These are phyloP conservation scores for Cadophora malorum DNA, from an alignment of 2,329 filamentous ascomycete species.

Conservation along the genomic window DNA sequence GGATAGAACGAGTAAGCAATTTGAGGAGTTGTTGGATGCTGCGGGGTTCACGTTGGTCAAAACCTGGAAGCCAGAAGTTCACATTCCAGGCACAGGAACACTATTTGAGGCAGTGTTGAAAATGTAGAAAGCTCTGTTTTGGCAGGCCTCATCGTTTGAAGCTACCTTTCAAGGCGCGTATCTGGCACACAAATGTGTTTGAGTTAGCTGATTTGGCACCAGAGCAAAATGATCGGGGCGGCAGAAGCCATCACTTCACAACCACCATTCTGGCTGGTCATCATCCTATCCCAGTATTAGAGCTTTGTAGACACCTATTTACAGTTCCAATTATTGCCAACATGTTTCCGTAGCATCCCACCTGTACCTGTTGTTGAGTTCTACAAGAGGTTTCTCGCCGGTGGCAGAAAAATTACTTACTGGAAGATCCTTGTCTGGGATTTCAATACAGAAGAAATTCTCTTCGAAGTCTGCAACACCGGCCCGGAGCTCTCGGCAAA, in stretches of 20 bases:
- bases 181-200: no score
- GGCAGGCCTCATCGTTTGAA: neutral
- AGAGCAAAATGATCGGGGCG: no score
- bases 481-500: neutral
- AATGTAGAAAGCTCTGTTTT: neutral
- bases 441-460: neutral
- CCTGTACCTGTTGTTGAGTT: neutral
- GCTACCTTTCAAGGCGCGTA: no score
- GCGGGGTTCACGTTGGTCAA: neutral
- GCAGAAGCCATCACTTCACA: no score
- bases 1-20: neutral
- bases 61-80: neutral
- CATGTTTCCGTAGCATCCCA: neutral
- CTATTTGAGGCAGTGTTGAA: neutral
- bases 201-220: no score
- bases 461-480: neutral
- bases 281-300: no score
- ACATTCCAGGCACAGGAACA: neutral
- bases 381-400: no score
- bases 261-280: no score
- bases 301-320: no score
- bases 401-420: neutral
- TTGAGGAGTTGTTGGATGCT: neutral
- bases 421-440: neutral
- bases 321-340: neutral